Conservation (phyloP, 2,329 filamentous ascomycete species). For the Pseudogymnoascus sp. region DNA sequence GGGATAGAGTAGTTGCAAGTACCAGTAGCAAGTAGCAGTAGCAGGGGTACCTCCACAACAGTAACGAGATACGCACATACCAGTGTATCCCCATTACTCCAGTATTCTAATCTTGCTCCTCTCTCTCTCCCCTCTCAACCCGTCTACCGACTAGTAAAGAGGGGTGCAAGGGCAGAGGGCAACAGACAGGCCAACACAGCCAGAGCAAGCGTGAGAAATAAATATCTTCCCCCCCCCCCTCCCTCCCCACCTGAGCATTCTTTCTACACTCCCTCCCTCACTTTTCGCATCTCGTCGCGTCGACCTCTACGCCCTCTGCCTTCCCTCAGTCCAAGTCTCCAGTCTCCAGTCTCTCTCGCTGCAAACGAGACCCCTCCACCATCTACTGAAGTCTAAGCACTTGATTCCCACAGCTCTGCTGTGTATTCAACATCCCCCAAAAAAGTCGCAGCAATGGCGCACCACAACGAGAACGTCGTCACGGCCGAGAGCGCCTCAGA, state of each 20-base stretch:
- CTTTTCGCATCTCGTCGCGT: background rate
- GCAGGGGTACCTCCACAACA: background rate
- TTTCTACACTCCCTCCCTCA: background rate
- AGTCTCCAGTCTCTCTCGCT: background rate
- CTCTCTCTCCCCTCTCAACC: too few species aligned
- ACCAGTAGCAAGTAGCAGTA: background rate
- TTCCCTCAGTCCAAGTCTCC: background rate
- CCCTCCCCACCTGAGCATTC: background rate
- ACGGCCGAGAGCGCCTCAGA: background rate
- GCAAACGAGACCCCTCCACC: background rate
- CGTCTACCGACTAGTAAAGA: too few species aligned
- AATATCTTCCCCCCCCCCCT: background rate
- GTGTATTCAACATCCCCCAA: background rate
- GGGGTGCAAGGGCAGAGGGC: background rate
- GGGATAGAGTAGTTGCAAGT: background rate
- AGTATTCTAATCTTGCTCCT: background rate
- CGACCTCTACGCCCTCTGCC: background rate
- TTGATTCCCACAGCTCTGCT: background rate
- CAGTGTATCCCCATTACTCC: background rate
- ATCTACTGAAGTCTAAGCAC: background rate
- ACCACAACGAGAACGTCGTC: conserved; percentile 4
- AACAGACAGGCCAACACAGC: background rate
- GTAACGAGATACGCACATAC: background rate
- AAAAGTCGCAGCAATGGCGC: background rate
- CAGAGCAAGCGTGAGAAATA: background rate